Percentiles rank a stretch among this genome's conserved stretches.
Conservation (phyloP, 202 grass and related monocot species). For the Dendrocalamus latiflorus region DNA sequence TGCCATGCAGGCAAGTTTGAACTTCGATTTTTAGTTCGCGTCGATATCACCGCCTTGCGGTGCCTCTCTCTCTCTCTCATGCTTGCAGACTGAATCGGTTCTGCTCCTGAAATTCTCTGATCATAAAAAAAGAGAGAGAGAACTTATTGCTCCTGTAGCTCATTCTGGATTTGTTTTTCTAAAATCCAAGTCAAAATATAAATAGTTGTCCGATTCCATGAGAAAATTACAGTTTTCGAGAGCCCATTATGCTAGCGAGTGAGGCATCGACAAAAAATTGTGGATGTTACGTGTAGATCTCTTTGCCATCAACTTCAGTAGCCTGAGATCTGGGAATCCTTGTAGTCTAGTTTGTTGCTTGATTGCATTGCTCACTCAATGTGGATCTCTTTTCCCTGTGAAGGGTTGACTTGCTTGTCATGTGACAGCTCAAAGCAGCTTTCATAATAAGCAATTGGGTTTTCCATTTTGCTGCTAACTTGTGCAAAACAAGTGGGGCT, state of each 20-base stretch:
- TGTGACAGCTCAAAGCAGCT: neutral
- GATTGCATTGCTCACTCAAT: neutral
- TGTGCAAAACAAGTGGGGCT: neutral
- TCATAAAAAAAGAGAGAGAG: neutral
- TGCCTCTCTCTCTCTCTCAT: too few species aligned
- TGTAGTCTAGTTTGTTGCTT: neutral
- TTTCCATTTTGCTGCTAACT: neutral
- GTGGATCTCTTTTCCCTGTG: neutral
- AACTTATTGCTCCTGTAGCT: neutral
- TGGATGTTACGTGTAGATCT: neutral
- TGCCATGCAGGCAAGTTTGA: neutral
- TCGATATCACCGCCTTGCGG: too few species aligned
- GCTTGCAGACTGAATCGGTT: neutral
- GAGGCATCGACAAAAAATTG: too few species aligned
- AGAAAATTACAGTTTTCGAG: neutral
- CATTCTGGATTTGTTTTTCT: too few species aligned
- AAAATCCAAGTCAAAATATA: neutral
- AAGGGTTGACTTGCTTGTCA: constrained; percentile 25
- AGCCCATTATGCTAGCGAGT: neutral
- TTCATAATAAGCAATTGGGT: neutral
- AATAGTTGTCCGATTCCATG: neutral
- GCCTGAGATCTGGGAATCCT: constrained; percentile 10
- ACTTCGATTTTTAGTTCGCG: neutral
- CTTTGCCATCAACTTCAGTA: neutral
- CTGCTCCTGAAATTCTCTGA: neutral